Evolutionary conservation across 179 eudicot species (phyloP), one percentile per base, ranked within the genome.

Genomic region (Silene coronaria): DNA sequence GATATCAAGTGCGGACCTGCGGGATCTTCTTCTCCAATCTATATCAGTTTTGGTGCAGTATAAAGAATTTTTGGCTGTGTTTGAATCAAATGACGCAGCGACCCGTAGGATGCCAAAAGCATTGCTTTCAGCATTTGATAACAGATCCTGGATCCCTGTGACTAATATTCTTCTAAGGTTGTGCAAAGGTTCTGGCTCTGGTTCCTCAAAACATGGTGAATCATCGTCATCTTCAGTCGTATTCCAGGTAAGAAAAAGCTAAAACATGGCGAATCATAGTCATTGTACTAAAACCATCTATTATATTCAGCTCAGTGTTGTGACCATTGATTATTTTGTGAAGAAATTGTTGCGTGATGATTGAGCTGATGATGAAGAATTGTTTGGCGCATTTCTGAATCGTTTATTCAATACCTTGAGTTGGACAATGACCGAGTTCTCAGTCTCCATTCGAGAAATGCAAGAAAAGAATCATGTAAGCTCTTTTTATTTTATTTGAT

Each of bases 341-440:
- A 57, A 93, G 98, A 87, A 82, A 80, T 84, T 93, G 86, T 76
- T 93, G 64, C 91, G 92, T 72, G 91, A 88, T 80, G 96, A 89
- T 59, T 90, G 97, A 78, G 75, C 76, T 12, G 80, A 85, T 59
- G 92, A 93, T 82, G 88, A 88, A 63, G 91, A 86, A 48, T 80
- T 91, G 59, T 93, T 93, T 83, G 88, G 92, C 51, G 82, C 88
- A 64, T 93, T 93, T 81, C 89, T 93, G 77, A 93, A 93, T 76
- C 96, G 91, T 72, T 82, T 93, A 70, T 93, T 90, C 78, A 93
- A 93, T 86, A 93, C 90, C 34, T 85, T 93, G 75, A 93, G 98
- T 84, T 93, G 98, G 97, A 82, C 93, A 45, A 93, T 91, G 97
- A 93, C 97, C 8, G 98, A 93, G 80, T 93, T 93, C 83, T 93